phyloP scores from a whole-genome alignment of 257 asterid species.

The Lithospermum erythrorhizon region DNA sequence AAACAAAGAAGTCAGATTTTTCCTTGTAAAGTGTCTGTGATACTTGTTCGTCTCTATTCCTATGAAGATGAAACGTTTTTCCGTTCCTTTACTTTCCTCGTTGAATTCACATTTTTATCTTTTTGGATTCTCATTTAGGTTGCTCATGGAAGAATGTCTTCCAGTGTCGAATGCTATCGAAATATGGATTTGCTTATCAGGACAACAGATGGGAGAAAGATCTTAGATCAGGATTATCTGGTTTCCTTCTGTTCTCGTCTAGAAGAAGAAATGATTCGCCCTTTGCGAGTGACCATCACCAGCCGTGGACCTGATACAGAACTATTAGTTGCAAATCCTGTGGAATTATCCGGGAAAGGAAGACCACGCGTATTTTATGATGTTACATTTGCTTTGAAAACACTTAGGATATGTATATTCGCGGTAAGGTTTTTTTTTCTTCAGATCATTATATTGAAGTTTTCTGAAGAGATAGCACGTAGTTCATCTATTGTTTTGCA shows the following conservation, averaged over 20 bases:
- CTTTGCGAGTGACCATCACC: slow-evolving; percentile 32
- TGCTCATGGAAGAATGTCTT: slow-evolving; percentile 34
- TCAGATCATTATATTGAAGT: background rate
- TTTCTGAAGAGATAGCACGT: background rate
- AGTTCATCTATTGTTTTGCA: too few relatives aligned
- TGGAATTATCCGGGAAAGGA: slow-evolving; percentile 43
- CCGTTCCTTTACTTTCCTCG: slow-evolving; percentile 4
- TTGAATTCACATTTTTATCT: background rate
- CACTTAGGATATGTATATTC: slow-evolving; percentile 33
- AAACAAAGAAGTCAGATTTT: too few relatives aligned
- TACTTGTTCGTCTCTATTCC: background rate
- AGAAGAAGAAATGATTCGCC: slow-evolving; percentile 42
- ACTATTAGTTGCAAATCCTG: slow-evolving; percentile 46
- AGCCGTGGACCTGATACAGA: slow-evolving; percentile 55
- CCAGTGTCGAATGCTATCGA: slow-evolving; percentile 25
- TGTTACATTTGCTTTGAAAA: slow-evolving; percentile 33
- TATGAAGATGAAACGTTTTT: background rate
- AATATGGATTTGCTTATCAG: slow-evolving; percentile 34
- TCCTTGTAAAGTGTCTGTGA: background rate
- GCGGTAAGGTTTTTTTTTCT: slow-evolving; percentile 20
- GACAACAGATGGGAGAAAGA: slow-evolving; percentile 32
- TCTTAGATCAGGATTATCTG: slow-evolving; percentile 26
- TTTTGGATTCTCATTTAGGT: slow-evolving; percentile 20
- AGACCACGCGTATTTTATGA: slow-evolving; percentile 42
- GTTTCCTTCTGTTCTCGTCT: slow-evolving; percentile 30